Conservation (phyloP, 371 early-diverging fungal species). For the Umbelopsis sp. region DNA sequence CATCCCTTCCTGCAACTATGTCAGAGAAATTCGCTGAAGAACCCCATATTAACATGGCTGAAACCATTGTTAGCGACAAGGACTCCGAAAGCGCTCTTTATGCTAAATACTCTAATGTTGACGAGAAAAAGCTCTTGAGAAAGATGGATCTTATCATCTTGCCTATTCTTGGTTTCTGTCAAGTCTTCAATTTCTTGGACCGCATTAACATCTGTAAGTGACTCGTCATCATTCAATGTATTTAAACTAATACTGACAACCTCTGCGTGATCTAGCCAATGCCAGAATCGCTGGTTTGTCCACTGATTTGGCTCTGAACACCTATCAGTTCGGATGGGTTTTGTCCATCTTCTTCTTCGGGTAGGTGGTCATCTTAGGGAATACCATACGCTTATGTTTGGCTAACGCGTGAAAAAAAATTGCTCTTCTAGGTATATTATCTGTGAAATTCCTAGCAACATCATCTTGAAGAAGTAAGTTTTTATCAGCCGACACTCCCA, state of each 20-base stretch:
- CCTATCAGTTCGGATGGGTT: slow-evolving; percentile 27
- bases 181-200: slow-evolving; percentile 20
- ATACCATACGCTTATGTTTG: too few relatives aligned
- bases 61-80: slow-evolving; percentile 3
- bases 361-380: not conserved
- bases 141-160: slow-evolving; percentile 19
- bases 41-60: not conserved
- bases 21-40: not conserved
- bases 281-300: slow-evolving; percentile 46
- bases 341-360: slow-evolving; percentile 29
- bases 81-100: not conserved
- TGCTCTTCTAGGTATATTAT: slow-evolving; percentile 18
- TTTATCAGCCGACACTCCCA: not conserved
- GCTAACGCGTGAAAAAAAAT: too few relatives aligned
- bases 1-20: not conserved
- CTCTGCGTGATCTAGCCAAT: slow-evolving; percentile 26
- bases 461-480: slow-evolving; percentile 22
- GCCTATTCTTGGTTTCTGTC: slow-evolving; percentile 18
- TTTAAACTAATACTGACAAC: too few relatives aligned
- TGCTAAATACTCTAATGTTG: slow-evolving; percentile 15
- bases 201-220: slow-evolving; percentile 20
- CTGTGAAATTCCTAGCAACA: slow-evolving; percentile 33
- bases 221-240: too few relatives aligned
- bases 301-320: slow-evolving; percentile 30
- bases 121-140: slow-evolving; percentile 18